Percentiles rank a stretch among this genome's conserved stretches.
phyloP scores from a whole-genome alignment of 345 rosid species.

The Pugionium dolabratum region DNA sequence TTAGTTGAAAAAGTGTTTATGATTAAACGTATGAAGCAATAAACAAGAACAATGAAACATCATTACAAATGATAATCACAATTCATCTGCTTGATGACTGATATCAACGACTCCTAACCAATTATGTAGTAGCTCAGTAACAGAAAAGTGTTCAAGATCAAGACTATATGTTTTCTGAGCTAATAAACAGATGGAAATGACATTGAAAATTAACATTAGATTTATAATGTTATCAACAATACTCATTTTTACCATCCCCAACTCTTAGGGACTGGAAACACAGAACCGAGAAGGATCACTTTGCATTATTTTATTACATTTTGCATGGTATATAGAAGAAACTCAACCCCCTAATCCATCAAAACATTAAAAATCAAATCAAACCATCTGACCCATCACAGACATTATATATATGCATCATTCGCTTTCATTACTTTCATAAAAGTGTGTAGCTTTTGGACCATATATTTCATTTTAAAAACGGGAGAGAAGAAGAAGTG shows the following conservation, averaged over 20 bases:
- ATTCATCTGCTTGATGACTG: background rate
- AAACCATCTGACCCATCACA: slow-evolving; percentile 40
- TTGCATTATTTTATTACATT: slow-evolving; percentile 4
- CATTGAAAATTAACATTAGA: background rate
- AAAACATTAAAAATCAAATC: slow-evolving; percentile 27
- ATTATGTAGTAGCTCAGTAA: background rate
- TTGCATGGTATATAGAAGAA: slow-evolving; percentile 27
- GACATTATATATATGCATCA: slow-evolving; percentile 30
- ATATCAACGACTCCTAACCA: background rate
- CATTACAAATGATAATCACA: slow-evolving; percentile 1
- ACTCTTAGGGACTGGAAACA: slow-evolving; percentile 17
- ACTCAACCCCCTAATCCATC: slow-evolving; percentile 11
- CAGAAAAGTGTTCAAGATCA: background rate
- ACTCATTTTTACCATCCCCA: background rate
- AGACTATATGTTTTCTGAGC: background rate
- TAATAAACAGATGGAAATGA: background rate
- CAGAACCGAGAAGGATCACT: slow-evolving; percentile 23
- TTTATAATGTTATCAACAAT: slow-evolving; percentile 9
- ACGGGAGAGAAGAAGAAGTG: slow-evolving; percentile 25
- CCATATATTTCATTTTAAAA: slow-evolving; percentile 36
- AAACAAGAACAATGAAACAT: background rate
- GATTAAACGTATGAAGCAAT: background rate
- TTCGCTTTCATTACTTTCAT: slow-evolving; percentile 37
- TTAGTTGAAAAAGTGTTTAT: background rate
- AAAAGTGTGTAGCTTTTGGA: slow-evolving; percentile 44